Evolutionary conservation across 768 basidiomycete genomes (phyloP).

Genomic region (Cystoderma amianthinum): DNA sequence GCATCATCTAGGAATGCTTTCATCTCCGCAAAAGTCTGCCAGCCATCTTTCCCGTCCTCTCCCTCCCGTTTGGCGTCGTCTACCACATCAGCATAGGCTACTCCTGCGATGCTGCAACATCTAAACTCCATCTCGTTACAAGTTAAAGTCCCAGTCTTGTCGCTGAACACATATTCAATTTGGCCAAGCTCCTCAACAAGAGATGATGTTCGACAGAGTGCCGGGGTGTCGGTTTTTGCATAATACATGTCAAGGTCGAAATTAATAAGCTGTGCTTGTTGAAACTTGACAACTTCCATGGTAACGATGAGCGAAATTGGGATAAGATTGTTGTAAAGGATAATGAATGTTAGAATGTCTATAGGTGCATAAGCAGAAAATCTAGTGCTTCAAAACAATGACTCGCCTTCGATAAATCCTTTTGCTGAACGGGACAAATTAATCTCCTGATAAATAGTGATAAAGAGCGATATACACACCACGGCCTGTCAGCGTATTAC

Average conservation of each 20-base stretch:
- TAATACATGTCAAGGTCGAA: slow-evolving; percentile 99
- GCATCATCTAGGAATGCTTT: slow-evolving; percentile 42
- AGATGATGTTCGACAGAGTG: slow-evolving; percentile 94
- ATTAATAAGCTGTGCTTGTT: slow-evolving; percentile 96
- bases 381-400: neutral
- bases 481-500: slow-evolving; percentile 50
- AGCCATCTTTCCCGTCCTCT: slow-evolving; percentile 52
- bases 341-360: slow-evolving; percentile 98
- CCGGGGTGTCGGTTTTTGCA: slow-evolving; percentile 89
- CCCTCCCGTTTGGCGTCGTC: slow-evolving; percentile 77
- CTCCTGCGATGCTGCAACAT: slow-evolving; percentile 82
- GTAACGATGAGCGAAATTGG: slow-evolving; percentile 99
- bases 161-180: slow-evolving; percentile 94
- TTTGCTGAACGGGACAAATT: slow-evolving; percentile 38
- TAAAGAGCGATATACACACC: slow-evolving; percentile 32
- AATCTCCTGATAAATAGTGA: slow-evolving; percentile 3
- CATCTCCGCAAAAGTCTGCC: slow-evolving; percentile 80
- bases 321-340: slow-evolving; percentile 98
- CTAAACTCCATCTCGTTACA: slow-evolving; percentile 98
- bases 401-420: slow-evolving; percentile 76
- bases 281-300: slow-evolving; percentile 99
- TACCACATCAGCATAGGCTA: slow-evolving; percentile 84
- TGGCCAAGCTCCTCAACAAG: slow-evolving; percentile 98
- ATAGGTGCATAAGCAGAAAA: slow-evolving; percentile 10
- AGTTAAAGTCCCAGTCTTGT: slow-evolving; percentile 93